These are phyloP conservation scores for Coccomyxa subellipsoidea DNA, from an alignment of 163 green algal species.

Conservation along the genomic window DNA sequence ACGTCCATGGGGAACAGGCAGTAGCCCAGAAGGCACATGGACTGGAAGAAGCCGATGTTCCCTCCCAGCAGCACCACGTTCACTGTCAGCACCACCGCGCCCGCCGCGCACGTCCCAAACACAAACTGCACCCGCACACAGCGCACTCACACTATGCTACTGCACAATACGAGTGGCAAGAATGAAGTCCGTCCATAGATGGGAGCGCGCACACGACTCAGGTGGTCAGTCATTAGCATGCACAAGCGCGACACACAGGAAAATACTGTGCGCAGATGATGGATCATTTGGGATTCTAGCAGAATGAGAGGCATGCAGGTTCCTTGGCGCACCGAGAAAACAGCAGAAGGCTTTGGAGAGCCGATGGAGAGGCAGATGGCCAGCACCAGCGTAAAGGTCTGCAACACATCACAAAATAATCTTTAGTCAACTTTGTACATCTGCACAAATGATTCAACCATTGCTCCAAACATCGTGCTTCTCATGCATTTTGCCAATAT, in stretches of 20 bases:
- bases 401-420: conserved; percentile 12
- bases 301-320: no score
- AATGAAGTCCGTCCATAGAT: no score
- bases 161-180: no score
- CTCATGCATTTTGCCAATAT: background rate
- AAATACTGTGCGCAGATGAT: no score
- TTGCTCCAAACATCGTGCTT: background rate
- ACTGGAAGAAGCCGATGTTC: conserved; percentile 89
- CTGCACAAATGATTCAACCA: no score
- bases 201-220: no score
- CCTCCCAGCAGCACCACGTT: conserved; percentile 95
- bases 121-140: conserved; percentile 69
- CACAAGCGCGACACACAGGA: no score
- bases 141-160: no score
- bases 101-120: conserved; percentile 84
- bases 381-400: conserved; percentile 80
- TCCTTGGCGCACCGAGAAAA: conserved; percentile 85
- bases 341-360: conserved; percentile 53
- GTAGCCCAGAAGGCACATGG: conserved; percentile 94
- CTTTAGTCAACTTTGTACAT: background rate
- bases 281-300: no score
- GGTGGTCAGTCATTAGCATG: no score
- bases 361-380: conserved; percentile 72
- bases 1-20: conserved; percentile 95
- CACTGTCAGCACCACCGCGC: conserved; percentile 88